Evolutionary conservation across 2,329 filamentous ascomycete genomes (phyloP).

Genomic region (Lasiodiplodia sp.): DNA sequence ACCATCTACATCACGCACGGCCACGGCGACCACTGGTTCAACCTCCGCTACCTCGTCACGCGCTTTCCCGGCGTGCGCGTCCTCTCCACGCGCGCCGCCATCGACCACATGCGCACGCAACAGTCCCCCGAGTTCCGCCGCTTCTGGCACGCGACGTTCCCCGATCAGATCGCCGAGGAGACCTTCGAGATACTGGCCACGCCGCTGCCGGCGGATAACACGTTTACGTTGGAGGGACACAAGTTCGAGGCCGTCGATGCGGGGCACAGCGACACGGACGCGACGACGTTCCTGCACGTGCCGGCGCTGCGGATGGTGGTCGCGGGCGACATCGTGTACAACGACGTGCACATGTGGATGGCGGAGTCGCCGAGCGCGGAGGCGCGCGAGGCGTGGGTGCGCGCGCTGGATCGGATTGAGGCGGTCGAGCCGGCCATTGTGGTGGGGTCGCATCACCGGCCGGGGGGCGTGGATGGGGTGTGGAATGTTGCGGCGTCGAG

Average conservation of each 20-base stretch:
- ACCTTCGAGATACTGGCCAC: constrained; percentile 15
- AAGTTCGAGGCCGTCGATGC: constrained; percentile 36
- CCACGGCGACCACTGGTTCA: constrained; percentile 53
- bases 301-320: constrained; percentile 46
- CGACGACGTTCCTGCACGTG: constrained; percentile 46
- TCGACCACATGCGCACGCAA: constrained; percentile 38
- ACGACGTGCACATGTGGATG: constrained; percentile 46
- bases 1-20: constrained; percentile 53
- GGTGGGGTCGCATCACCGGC: constrained; percentile 42
- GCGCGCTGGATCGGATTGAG: constrained; percentile 42
- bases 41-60: constrained; percentile 38
- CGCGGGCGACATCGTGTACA: constrained; percentile 50
- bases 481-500: constrained; percentile 38
- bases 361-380: constrained; percentile 41
- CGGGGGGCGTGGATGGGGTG: constrained; percentile 38
- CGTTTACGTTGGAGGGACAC: constrained; percentile 36
- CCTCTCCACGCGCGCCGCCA: constrained; percentile 36
- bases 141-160: constrained; percentile 38
- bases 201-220: constrained; percentile 31
- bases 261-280: constrained; percentile 34
- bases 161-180: constrained; percentile 35
- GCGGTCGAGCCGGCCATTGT: constrained; percentile 42
- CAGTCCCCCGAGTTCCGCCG: constrained; percentile 28
- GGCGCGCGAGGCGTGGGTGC: constrained; percentile 43
- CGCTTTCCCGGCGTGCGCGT: constrained; percentile 40